Evolutionary conservation across 2,329 filamentous ascomycete genomes (phyloP).

Genomic region (Cladosporium sp.): DNA sequence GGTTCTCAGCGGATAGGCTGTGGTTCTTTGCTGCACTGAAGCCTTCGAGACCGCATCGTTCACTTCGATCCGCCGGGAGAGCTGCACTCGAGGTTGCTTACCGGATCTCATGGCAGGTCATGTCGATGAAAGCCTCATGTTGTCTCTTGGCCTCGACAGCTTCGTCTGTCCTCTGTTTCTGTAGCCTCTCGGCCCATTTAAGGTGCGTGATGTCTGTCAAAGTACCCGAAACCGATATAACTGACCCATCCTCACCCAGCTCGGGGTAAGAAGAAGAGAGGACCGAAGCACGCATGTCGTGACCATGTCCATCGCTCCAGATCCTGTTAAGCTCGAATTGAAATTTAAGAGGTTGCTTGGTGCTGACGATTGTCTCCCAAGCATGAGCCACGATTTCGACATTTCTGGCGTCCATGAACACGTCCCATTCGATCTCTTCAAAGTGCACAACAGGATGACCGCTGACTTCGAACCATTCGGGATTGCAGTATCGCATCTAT

Average conservation of each 20-base stretch:
- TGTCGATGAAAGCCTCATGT: slow-evolving; percentile 47
- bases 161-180: slow-evolving; percentile 41
- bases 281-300: slow-evolving; percentile 23
- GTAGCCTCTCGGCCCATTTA: slow-evolving; percentile 45
- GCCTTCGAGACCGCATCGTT: too few species aligned
- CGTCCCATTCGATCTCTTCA: slow-evolving; percentile 46
- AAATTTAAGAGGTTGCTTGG: slow-evolving; percentile 41
- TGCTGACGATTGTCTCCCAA: slow-evolving; percentile 17
- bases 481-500: slow-evolving; percentile 48
- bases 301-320: slow-evolving; percentile 27
- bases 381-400: slow-evolving; percentile 12
- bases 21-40: not conserved
- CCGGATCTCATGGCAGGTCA: slow-evolving; percentile 41
- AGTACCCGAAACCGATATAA: slow-evolving; percentile 44
- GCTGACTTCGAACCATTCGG: slow-evolving; percentile 50
- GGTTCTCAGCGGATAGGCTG: not conserved
- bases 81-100: not conserved
- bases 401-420: slow-evolving; percentile 23
- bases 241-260: slow-evolving; percentile 30
- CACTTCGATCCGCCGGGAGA: too few species aligned
- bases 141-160: slow-evolving; percentile 47
- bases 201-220: slow-evolving; percentile 49
- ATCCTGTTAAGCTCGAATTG: slow-evolving; percentile 40
- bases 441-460: slow-evolving; percentile 42
- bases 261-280: slow-evolving; percentile 26